These are phyloP conservation scores for Saccharomycodes ludwigii DNA, from an alignment of 805 yeast genomes.

Conservation along the genomic window DNA sequence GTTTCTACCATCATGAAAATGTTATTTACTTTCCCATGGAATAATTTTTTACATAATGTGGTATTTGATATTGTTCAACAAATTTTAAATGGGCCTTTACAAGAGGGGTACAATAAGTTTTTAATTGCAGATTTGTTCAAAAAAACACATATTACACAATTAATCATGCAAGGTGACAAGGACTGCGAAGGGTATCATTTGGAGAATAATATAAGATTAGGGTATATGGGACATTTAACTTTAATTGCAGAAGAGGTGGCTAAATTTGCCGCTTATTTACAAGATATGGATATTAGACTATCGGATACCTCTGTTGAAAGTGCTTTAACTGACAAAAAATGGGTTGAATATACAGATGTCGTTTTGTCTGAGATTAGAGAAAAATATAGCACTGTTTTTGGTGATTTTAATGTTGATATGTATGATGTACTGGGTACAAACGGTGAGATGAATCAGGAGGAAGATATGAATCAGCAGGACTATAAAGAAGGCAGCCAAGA, in stretches of 20 bases:
- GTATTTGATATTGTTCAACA: constrained; percentile 79
- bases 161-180: constrained; percentile 54
- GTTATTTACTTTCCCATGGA: constrained; percentile 71
- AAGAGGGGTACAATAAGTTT: constrained; percentile 62
- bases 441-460: constrained; percentile 12
- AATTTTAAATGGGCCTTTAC: constrained; percentile 60
- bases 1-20: constrained; percentile 47
- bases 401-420: constrained; percentile 46
- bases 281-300: constrained; percentile 21
- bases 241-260: constrained; percentile 93
- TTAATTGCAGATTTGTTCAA: constrained; percentile 50
- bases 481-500: constrained; percentile 16
- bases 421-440: constrained; percentile 18
- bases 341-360: constrained; percentile 77
- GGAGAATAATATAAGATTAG: constrained; percentile 56
- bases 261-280: constrained; percentile 49
- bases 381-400: constrained; percentile 86
- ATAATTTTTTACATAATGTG: constrained; percentile 74
- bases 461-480: too few relatives aligned
- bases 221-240: constrained; percentile 94
- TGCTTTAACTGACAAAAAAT: constrained; percentile 25
- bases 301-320: constrained; percentile 15
- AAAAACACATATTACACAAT: constrained; percentile 43
- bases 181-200: constrained; percentile 50
- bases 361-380: constrained; percentile 82